Conservation (phyloP, 1,284 basidiomycete genomes). For the Sanguinoderma infundibulare region DNA sequence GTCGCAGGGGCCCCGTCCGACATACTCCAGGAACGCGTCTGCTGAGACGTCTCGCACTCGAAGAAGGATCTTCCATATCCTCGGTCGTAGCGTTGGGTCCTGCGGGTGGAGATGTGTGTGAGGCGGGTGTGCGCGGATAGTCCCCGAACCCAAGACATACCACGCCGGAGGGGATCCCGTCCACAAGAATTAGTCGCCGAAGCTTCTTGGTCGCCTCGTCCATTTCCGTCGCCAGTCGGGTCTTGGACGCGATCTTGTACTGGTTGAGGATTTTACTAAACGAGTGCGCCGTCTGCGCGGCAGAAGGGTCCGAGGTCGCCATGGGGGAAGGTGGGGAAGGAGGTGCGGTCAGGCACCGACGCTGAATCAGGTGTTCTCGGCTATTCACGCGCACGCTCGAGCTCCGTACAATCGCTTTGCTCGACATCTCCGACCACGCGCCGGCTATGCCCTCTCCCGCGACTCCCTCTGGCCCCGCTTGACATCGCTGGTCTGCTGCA, state of each 20-base stretch:
- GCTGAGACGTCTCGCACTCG: slow-evolving; percentile 79
- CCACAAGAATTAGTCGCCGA: slow-evolving; percentile 83
- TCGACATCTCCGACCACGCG: not conserved
- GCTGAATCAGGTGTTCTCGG: slow-evolving; percentile 13
- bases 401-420: not conserved
- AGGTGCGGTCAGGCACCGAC: slow-evolving; percentile 14
- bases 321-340: slow-evolving; percentile 15
- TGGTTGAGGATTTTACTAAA: slow-evolving; percentile 80
- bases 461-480: not conserved
- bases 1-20: slow-evolving; percentile 82
- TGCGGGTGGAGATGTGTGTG: slow-evolving; percentile 32
- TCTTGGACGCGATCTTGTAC: slow-evolving; percentile 62
- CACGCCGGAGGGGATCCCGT: slow-evolving; percentile 79
- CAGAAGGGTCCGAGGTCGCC: slow-evolving; percentile 26
- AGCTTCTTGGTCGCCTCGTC: slow-evolving; percentile 85
- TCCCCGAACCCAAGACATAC: slow-evolving; percentile 40
- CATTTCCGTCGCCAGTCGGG: slow-evolving; percentile 67
- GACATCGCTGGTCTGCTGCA: not conserved
- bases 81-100: slow-evolving; percentile 77
- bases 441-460: slow-evolving; percentile 1
- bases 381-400: slow-evolving; percentile 14
- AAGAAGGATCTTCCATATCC: slow-evolving; percentile 93
- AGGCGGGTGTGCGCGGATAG: not conserved
- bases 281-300: slow-evolving; percentile 60
- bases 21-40: slow-evolving; percentile 81